Evolutionary conservation across 2,329 filamentous ascomycete species (phyloP), one percentile per base, ranked within the genome.

Genomic region (Beauveria bassiana): DNA sequence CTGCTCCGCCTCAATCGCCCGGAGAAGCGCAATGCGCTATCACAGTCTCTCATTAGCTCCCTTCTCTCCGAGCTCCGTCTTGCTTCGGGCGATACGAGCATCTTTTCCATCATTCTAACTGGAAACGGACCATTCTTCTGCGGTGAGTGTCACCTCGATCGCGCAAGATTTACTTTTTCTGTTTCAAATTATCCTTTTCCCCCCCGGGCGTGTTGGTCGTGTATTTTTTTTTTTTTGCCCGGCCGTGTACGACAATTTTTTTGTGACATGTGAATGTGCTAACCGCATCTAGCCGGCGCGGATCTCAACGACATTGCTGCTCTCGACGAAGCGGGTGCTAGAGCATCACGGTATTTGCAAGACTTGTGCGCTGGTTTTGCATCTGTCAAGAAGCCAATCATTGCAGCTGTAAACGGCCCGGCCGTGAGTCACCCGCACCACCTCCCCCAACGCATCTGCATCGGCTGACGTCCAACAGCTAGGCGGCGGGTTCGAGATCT

Each of bases 21-120:
- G 1, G 73, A 75, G 38, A 83, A 84, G 68, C 76, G 80, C 64
- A 85, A 85, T 74, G 81, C 82, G n/a, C 77, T 84, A 64, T 82
- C 80, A 3, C 72, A 76, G 61, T 68, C 68, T 51, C 77, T 82
- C 74, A 78, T 81, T 65, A 66, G 70, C 62, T 72, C 81, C 47
- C 68, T 81, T 5, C 65, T 74, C 9, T 64, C 61, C 12, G 67
- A 62, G 56, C 65, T 70, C 28, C 62, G 24, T 52, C 63, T 45
- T 34, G 67, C 56, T 24, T 66, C 63, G 34, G 64, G 46, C 22
- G 66, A 69, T 38, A 58, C 66, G 10, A 56, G 59, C 3, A 67
- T 74, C 49, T 68, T 72, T 26, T 72, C 68, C 6, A 68, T 75
- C 5, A 67, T 76, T 42, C 51, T 76, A 31, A 72, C 73, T 6